These are phyloP conservation scores for Alternaria panax DNA, from an alignment of 2,329 filamentous ascomycete genomes.

Conservation along the genomic window DNA sequence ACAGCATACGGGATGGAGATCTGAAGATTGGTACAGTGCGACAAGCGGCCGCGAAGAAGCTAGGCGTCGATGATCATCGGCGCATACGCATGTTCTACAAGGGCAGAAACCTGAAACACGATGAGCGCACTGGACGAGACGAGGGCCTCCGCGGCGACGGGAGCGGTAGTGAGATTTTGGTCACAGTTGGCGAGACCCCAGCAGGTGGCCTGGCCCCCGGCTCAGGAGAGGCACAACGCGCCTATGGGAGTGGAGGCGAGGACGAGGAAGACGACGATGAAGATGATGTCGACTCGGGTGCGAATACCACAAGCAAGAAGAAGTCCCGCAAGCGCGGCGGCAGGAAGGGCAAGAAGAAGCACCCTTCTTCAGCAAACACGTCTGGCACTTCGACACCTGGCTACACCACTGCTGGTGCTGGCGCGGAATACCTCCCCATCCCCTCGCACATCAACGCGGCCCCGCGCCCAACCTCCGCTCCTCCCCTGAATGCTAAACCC, in stretches of 20 bases:
- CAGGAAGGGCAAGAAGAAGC: conserved; percentile 57
- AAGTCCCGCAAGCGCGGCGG: conserved; percentile 43
- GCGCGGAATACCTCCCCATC: conserved; percentile 50
- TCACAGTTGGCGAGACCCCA: conserved; percentile 63
- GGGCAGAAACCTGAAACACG: conserved; percentile 73
- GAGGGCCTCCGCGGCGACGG: conserved; percentile 67
- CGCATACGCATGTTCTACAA: conserved; percentile 76
- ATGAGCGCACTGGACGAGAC: conserved; percentile 62
- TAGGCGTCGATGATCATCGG: conserved; percentile 65
- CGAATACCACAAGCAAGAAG: conserved; percentile 43
- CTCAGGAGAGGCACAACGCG: conserved; percentile 41
- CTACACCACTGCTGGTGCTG: conserved; percentile 37
- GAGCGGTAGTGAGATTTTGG: conserved; percentile 66
- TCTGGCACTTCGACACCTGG: conserved; percentile 54
- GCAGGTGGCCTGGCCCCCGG: conserved; percentile 51
- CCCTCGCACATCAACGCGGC: conserved; percentile 44
- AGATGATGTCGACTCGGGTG: conserved; percentile 37
- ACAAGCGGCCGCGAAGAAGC: conserved; percentile 71
- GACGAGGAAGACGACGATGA: conserved; percentile 52
- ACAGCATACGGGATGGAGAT: conserved; percentile 77
- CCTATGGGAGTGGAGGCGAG: conserved; percentile 40
- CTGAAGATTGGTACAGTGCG: conserved; percentile 71
- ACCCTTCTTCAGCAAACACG: conserved; percentile 51
- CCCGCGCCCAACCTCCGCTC: conserved; percentile 44
- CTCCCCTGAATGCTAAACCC: conserved; percentile 40